phyloP scores from a whole-genome alignment of 805 yeast genomes.

The Candida ulmi region DNA sequence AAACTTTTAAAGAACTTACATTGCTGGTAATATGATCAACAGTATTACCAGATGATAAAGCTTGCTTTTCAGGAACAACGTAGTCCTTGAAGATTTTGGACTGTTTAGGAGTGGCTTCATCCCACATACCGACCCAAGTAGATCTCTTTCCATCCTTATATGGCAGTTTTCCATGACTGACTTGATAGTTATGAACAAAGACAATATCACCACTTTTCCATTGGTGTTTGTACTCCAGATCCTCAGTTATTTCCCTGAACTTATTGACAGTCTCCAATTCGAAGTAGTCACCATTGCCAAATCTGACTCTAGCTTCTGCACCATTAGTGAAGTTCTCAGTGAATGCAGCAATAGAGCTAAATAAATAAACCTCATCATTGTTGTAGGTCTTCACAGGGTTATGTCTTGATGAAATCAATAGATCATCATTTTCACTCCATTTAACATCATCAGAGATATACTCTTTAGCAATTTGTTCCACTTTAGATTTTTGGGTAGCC shows the following conservation, averaged over 20 bases:
- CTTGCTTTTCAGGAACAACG: background rate
- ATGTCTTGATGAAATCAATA: constrained; percentile 26
- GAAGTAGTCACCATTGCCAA: constrained; percentile 20
- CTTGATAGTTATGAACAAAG: constrained; percentile 30
- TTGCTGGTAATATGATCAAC: background rate
- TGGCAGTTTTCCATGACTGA: constrained; percentile 30
- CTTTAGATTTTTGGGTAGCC: constrained; percentile 22
- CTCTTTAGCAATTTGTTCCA: constrained; percentile 17
- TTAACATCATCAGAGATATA: constrained; percentile 23
- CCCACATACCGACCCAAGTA: constrained; percentile 35
- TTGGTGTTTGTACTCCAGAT: constrained; percentile 23
- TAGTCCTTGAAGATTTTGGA: constrained; percentile 1
- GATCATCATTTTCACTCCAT: constrained; percentile 23
- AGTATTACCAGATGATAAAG: background rate
- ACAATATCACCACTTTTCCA: constrained; percentile 31
- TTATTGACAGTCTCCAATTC: constrained; percentile 15
- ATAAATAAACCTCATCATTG: constrained; percentile 16
- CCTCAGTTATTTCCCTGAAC: constrained; percentile 13
- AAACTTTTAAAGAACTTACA: background rate
- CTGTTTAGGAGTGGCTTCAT: constrained; percentile 4
- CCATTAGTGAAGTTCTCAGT: too few relatives aligned
- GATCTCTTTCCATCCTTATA: constrained; percentile 24
- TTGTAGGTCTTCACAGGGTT: constrained; percentile 13
- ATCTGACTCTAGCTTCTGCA: constrained; percentile 7
- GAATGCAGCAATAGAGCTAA: constrained; percentile 24